Percentiles rank a stretch among this genome's conserved stretches.
Evolutionary conservation across 2,329 filamentous ascomycete species (phyloP).

Genomic region (Verticillium alfalfae): DNA sequence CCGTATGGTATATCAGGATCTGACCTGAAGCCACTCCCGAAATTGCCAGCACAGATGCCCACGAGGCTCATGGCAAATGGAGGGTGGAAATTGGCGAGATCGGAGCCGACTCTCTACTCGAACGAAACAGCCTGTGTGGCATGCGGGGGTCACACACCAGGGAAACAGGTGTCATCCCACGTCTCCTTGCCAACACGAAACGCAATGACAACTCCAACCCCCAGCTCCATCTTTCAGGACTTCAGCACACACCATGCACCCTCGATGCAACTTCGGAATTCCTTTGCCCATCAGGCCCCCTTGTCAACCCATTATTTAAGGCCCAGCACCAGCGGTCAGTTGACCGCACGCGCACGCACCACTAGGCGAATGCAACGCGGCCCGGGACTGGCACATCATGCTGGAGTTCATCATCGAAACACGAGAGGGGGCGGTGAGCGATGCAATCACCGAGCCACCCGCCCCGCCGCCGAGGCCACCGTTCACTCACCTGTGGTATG

Average conservation of each 20-base stretch:
- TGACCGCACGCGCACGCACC: neutral
- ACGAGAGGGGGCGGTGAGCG: neutral
- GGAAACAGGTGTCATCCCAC: neutral
- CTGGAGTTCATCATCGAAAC: neutral
- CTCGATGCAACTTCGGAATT: neutral
- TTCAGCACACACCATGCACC: neutral
- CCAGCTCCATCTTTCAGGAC: neutral
- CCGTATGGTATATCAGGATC: neutral
- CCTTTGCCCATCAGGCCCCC: neutral
- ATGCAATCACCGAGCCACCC: neutral
- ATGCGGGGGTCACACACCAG: neutral
- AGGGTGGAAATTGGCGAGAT: neutral
- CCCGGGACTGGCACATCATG: neutral
- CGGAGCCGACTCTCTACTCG: neutral
- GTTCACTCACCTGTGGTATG: neutral
- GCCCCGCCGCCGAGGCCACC: neutral
- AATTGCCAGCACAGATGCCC: neutral
- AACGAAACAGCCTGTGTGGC: neutral
- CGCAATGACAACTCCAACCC: neutral
- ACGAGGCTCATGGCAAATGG: neutral
- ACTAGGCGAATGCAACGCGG: neutral
- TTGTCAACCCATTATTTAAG: neutral
- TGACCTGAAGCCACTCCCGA: neutral
- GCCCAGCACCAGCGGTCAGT: neutral
- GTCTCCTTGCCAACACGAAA: neutral